Percentiles rank a stretch among this genome's conserved stretches.
Conservation (phyloP, 495 filamentous ascomycete genomes). For the Achaetomiella virescens region DNA sequence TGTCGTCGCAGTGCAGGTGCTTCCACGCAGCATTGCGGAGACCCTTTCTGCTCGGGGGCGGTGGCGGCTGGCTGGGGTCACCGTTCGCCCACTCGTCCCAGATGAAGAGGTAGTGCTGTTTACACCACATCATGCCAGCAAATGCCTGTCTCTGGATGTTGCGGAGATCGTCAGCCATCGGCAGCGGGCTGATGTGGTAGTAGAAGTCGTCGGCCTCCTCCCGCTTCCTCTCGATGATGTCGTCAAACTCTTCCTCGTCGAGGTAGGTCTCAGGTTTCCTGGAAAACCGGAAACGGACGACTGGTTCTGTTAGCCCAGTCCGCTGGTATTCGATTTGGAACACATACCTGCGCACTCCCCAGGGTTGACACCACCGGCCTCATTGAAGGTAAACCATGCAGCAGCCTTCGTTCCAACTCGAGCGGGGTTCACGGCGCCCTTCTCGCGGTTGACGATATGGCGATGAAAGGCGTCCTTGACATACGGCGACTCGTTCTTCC, state of each 20-base stretch:
- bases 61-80: conserved; percentile 65
- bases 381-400: conserved; percentile 88
- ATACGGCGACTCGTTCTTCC: conserved; percentile 70
- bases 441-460: conserved; percentile 75
- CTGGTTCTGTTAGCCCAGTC: conserved; percentile 29
- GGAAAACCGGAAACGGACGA: conserved; percentile 87
- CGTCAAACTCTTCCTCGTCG: conserved; percentile 88
- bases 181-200: conserved; percentile 83
- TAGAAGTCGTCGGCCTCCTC: conserved; percentile 95
- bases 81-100: conserved; percentile 97
- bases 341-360: conserved; percentile 70
- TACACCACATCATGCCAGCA: conserved; percentile 95
- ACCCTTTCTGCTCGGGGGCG: conserved; percentile 70
- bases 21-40: conserved; percentile 87
- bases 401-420: conserved; percentile 80
- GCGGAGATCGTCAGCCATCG: conserved; percentile 88
- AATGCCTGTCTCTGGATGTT: conserved; percentile 95
- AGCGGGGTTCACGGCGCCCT: conserved; percentile 72
- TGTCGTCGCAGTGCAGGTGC: conserved; percentile 88
- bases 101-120: conserved; percentile 93
- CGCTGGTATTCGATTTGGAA: no score
- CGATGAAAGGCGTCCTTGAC: conserved; percentile 95
- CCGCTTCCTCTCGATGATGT: conserved; percentile 77
- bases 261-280: conserved; percentile 65
- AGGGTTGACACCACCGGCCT: conserved; percentile 76